phyloP scores from a whole-genome alignment of 495 filamentous ascomycete genomes.

The Aspergillus campestris region DNA sequence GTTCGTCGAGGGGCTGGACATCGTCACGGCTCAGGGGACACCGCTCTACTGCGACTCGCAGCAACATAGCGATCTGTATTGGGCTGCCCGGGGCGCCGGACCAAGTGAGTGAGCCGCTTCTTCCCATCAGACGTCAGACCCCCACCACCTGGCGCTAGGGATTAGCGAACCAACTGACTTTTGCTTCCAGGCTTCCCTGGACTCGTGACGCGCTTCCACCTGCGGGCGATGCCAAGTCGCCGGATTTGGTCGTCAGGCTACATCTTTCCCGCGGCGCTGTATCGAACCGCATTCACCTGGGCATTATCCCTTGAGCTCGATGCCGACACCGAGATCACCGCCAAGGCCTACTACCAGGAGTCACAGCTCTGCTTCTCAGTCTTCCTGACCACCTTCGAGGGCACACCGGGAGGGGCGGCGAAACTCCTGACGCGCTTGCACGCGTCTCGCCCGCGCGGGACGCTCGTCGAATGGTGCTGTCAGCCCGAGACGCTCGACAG shows the following conservation, averaged over 20 bases:
- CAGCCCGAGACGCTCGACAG: slow-evolving; percentile 28
- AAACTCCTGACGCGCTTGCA: slow-evolving; percentile 25
- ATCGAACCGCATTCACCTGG: slow-evolving; percentile 36
- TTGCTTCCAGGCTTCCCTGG: slow-evolving; percentile 40
- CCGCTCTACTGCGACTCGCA: slow-evolving; percentile 28
- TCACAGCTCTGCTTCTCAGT: slow-evolving; percentile 27
- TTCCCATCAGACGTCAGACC: too few species aligned
- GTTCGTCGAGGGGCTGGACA: slow-evolving; percentile 36
- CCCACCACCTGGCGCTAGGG: too few species aligned
- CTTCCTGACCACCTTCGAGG: slow-evolving; percentile 34
- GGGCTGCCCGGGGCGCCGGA: slow-evolving; percentile 43
- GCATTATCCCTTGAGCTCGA: slow-evolving; percentile 28
- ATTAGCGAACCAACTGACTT: too few species aligned
- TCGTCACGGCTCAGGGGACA: slow-evolving; percentile 38
- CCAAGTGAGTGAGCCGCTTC: slow-evolving; percentile 18
- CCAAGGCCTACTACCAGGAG: slow-evolving; percentile 23
- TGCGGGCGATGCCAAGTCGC: slow-evolving; percentile 21
- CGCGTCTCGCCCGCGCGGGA: slow-evolving; percentile 23
- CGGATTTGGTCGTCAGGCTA: slow-evolving; percentile 36
- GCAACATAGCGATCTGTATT: slow-evolving; percentile 40
- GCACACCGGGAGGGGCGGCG: slow-evolving; percentile 20
- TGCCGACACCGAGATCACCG: slow-evolving; percentile 34
- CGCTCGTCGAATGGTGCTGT: slow-evolving; percentile 22
- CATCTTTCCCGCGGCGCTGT: slow-evolving; percentile 33
- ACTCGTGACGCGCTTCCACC: slow-evolving; percentile 40